Percentiles rank a stretch among this genome's conserved stretches.
Conservation (phyloP, 2,329 filamentous ascomycete species). For the Neonectria neomacrospora region DNA sequence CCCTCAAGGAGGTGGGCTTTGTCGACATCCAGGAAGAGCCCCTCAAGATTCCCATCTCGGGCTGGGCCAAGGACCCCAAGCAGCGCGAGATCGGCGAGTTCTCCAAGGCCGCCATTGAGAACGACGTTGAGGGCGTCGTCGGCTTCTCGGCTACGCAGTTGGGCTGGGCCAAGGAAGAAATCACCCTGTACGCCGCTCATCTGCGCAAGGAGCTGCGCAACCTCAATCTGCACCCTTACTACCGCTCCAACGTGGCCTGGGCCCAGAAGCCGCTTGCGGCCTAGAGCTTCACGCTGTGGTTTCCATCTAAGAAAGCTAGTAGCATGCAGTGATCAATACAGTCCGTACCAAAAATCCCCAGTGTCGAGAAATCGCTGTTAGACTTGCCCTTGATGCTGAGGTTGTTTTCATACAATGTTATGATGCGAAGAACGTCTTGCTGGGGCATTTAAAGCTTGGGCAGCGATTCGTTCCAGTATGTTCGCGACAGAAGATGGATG, state of each 20-base stretch:
- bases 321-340: not conserved
- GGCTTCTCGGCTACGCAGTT: constrained; percentile 47
- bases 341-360: not conserved
- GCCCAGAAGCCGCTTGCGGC: constrained; percentile 39
- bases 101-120: constrained; percentile 46
- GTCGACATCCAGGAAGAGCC: constrained; percentile 39
- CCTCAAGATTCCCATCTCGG: constrained; percentile 53
- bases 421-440: no score
- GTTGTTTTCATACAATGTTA: no score
- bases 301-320: not conserved
- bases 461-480: no score
- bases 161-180: constrained; percentile 48
- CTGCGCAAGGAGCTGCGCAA: constrained; percentile 44
- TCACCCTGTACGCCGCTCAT: constrained; percentile 46
- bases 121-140: constrained; percentile 48
- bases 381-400: no score
- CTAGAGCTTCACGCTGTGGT: not conserved
- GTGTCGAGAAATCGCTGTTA: not conserved
- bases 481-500: no score
- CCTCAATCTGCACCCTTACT: constrained; percentile 38
- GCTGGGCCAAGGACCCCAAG: constrained; percentile 53
- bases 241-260: constrained; percentile 41
- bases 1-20: constrained; percentile 47
- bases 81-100: constrained; percentile 52
- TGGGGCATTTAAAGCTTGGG: no score